These are phyloP conservation scores for Cardamine chenopodiifolia DNA, from an alignment of 345 rosid species.

Conservation along the genomic window DNA sequence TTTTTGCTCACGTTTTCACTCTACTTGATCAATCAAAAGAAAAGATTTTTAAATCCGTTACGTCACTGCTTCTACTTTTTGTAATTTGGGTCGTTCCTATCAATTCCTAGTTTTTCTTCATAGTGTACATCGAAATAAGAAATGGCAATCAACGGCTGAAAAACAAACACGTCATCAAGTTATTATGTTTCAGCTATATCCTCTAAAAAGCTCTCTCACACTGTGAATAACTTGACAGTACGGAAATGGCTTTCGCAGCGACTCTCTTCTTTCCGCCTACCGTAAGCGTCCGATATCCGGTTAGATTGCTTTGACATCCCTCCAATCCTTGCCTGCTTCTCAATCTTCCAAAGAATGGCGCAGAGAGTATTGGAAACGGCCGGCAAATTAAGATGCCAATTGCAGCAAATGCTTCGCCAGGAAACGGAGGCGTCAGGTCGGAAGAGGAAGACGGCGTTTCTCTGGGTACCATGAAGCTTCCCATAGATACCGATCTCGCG, in stretches of 20 bases:
- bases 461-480: slow-evolving; percentile 84
- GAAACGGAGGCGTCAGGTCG: slow-evolving; percentile 13
- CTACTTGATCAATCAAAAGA: slow-evolving; percentile 1
- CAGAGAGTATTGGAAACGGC: not conserved
- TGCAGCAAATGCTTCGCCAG: slow-evolving; percentile 29
- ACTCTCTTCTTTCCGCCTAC: slow-evolving; percentile 6
- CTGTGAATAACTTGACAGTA: not conserved
- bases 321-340: not conserved
- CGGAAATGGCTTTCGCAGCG: slow-evolving; percentile 36
- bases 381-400: slow-evolving; percentile 39
- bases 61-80: not conserved
- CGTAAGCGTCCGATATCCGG: slow-evolving; percentile 12
- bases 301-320: not conserved
- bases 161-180: slow-evolving; percentile 26
- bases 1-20: slow-evolving; percentile 3
- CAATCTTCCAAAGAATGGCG: not conserved
- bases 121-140: not conserved
- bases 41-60: not conserved
- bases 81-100: slow-evolving; percentile 1
- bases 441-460: slow-evolving; percentile 69
- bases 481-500: slow-evolving; percentile 56
- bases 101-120: not conserved
- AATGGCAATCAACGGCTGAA: slow-evolving; percentile 14
- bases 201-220: slow-evolving; percentile 27
- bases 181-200: slow-evolving; percentile 6